phyloP scores from a whole-genome alignment of 2,329 filamentous ascomycete species.

The Venturiaceae sp. region DNA sequence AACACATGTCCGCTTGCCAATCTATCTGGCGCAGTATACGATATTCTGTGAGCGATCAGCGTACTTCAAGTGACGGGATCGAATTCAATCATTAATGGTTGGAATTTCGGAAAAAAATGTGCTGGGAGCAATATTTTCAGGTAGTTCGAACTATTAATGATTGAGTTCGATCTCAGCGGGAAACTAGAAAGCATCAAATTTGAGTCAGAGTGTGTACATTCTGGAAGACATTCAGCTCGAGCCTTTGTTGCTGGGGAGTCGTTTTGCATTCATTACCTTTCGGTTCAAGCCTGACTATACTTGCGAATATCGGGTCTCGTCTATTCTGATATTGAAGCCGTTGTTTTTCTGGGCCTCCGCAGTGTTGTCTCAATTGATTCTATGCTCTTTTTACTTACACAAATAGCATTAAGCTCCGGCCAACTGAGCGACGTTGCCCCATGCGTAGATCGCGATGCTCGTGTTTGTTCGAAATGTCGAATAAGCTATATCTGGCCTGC shows the following conservation, averaged over 20 bases:
- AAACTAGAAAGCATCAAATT: too few relatives aligned
- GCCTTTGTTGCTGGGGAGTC: too few relatives aligned
- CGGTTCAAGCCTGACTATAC: not conserved
- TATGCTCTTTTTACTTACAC: not conserved
- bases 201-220: too few relatives aligned
- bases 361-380: not conserved
- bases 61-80: not conserved
- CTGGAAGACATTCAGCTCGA: too few relatives aligned
- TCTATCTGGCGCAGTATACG: not conserved
- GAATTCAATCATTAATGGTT: too few relatives aligned
- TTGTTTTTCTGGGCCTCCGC: not conserved
- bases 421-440: not conserved
- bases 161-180: not conserved
- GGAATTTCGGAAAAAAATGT: too few relatives aligned
- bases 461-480: not conserved
- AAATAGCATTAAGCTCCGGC: not conserved
- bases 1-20: not conserved
- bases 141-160: too few relatives aligned
- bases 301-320: not conserved
- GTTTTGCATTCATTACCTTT: not conserved
- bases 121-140: too few relatives aligned
- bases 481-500: not conserved
- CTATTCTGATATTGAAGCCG: not conserved
- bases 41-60: too few relatives aligned
- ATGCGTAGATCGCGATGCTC: not conserved